These are phyloP conservation scores for Angomonas deanei DNA, from an alignment of 208 protist genomes.

Conservation along the genomic window DNA sequence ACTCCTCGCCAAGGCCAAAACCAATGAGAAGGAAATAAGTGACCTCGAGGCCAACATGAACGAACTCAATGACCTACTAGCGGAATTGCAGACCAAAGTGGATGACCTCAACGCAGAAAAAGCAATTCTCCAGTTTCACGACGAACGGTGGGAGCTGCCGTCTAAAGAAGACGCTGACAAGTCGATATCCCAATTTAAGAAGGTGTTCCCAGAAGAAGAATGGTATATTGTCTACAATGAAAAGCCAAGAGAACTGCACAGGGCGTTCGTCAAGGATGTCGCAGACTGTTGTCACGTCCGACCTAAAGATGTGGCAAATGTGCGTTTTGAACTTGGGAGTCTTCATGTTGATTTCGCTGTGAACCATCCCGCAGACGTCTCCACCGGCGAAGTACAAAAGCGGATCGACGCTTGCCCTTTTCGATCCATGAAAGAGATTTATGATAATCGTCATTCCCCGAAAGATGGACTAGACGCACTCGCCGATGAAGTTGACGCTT, in stretches of 20 bases:
- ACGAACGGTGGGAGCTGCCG: conserved; percentile 15
- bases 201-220: conserved; percentile 21
- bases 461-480: conserved; percentile 23
- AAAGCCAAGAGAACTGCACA: conserved; percentile 14
- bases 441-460: conserved; percentile 13
- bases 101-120: not conserved
- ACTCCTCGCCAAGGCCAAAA: too few species aligned
- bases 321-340: conserved; percentile 22
- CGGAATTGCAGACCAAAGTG: conserved; percentile 1
- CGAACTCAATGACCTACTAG: not conserved
- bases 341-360: conserved; percentile 24
- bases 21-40: too few species aligned
- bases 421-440: conserved; percentile 14
- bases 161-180: not conserved
- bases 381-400: conserved; percentile 12
- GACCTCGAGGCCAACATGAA: too few species aligned
- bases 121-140: conserved; percentile 1
- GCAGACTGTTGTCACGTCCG: conserved; percentile 27
- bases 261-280: conserved; percentile 19
- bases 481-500: conserved; percentile 7
- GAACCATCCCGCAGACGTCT: not conserved
- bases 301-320: conserved; percentile 8
- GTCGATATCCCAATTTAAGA: conserved; percentile 11
- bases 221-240: conserved; percentile 19
- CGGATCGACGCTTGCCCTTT: conserved; percentile 14